Evolutionary conservation across 2,329 filamentous ascomycete species (phyloP), one percentile per base, ranked within the genome.

Genomic region (Phaeomoniella chlamydospora): DNA sequence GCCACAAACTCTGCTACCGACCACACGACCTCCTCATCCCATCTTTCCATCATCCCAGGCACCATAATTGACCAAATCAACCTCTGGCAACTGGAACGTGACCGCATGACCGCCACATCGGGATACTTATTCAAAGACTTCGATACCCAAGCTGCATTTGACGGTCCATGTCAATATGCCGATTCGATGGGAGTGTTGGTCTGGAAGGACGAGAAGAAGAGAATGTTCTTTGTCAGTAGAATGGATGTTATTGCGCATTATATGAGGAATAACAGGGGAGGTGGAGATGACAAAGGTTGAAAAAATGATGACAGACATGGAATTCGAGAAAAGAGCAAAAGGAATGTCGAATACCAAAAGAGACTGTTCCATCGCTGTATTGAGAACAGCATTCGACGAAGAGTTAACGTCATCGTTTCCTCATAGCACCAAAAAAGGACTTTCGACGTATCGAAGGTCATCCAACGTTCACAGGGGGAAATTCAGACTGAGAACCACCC

Each of bases 1-100:
- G 48, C 49, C 14, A 6, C 32, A 13, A 4, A 16, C 9, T 34
- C 32, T 6, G 10, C 11, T 17, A 17, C 32, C 10, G 6, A 4
- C 9, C 6, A 9, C 15, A 6, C 12, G 6, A 17, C 32, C 32
- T 17, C 11, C 32, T 17, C 11, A 4, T 4, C 13, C 32, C 42
- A 58, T 2, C 50, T 58, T 0, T 81, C 87, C 2, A 74, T 94
- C 12, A 70, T 98, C 2, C 90, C 92, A 1, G 87, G 90, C 0
- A 96, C 92, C 0, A 90, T 98, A 12, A 84, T 94, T 43, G 90
- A 98, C 58, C 90, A 98, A 64, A 94, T 98, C 49, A 73, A 87
- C 2, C 73, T 98, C 14, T 98, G 90, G 90, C 88, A 98, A 63
- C 77, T 96, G 36, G 90, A 98, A 58, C 86, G 88, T 44, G 90